Evolutionary conservation across 164 flowering plant genomes (phyloP), one percentile per base, ranked within the genome.

Genomic region (Vitis amurensis): DNA sequence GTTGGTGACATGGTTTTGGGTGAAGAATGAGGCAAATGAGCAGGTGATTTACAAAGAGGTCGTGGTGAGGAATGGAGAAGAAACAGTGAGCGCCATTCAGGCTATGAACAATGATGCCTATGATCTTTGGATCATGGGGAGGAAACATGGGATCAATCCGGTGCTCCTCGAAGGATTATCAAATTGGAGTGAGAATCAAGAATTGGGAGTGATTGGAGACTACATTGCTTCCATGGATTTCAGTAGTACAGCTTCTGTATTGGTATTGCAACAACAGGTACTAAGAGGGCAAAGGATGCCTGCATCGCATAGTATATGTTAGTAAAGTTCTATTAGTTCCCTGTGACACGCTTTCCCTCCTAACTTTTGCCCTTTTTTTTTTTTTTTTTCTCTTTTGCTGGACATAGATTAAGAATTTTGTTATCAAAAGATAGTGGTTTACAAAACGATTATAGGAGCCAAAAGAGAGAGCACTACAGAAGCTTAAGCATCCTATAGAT

Each of bases 211-310:
- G 0, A 55, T 91, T 0, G 93, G 96, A 7, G 96, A 87, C 10
- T 81, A 55, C 23, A 37, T 89, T 29, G 76, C 88, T 0, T 85
- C 90, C 0, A 16, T n/a, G 9, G 93, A 89, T 69, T 85, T 84
- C 27, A 74, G 72, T 0, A 61, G 77, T 8, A 14, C 69, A 1
- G 84, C 78, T 16, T 86, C 89, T 2, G 86, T 91, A 61, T 69
- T 91, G 17, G 91, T 85, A 15, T 55, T 91, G 61, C 91, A 87
- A 16, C 91, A 91, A 23, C 90, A 86, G 61, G n/a, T 84, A 50
- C 59, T 86, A 23, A 77, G 85, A 71, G 84, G 74, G 19, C 74
- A 79, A 61, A 68, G 78, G 14, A 59, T 23, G 61, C 17, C 15
- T 11, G 58, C 15, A 13, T 55, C 58, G 0, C 58, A 10, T 13